phyloP scores from a whole-genome alignment of 805 yeast species.

The Lipomyces chichibuensis region DNA sequence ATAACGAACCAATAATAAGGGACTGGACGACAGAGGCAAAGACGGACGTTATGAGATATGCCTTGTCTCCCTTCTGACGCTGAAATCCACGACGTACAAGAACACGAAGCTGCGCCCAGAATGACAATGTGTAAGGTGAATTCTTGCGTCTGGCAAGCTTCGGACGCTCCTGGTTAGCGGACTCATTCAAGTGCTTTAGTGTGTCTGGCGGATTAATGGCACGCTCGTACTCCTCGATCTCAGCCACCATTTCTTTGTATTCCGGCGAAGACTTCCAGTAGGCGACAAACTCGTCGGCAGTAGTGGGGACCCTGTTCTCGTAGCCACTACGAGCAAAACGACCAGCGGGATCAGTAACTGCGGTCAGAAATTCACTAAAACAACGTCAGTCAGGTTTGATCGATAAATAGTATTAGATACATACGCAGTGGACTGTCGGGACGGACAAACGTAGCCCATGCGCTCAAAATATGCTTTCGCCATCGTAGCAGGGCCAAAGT shows the following conservation, averaged over 20 bases:
- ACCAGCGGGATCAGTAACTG: constrained; percentile 69
- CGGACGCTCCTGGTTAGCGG: constrained; percentile 47
- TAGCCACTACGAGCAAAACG: constrained; percentile 54
- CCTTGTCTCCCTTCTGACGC: constrained; percentile 59
- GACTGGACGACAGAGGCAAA: constrained; percentile 58
- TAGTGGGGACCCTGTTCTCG: constrained; percentile 59
- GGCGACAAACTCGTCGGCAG: constrained; percentile 63
- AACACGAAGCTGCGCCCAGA: constrained; percentile 51
- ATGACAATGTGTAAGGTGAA: constrained; percentile 53
- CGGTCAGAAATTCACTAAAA: constrained; percentile 61
- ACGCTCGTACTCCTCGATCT: constrained; percentile 52
- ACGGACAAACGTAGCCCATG: constrained; percentile 68
- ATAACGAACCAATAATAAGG: constrained; percentile 65
- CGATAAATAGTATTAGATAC: neutral
- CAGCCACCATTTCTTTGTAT: constrained; percentile 48
- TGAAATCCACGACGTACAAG: constrained; percentile 44
- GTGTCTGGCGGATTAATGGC: constrained; percentile 44
- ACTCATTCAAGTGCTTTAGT: constrained; percentile 44
- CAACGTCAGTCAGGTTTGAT: neutral
- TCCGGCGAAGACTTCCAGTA: constrained; percentile 60
- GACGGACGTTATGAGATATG: constrained; percentile 52
- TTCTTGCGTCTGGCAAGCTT: constrained; percentile 46
- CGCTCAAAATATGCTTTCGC: constrained; percentile 62
- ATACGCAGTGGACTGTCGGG: constrained; percentile 66
- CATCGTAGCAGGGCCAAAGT: constrained; percentile 59